Conservation (phyloP, 148 eudicot species). For the Vaccinium macrocarpon region DNA sequence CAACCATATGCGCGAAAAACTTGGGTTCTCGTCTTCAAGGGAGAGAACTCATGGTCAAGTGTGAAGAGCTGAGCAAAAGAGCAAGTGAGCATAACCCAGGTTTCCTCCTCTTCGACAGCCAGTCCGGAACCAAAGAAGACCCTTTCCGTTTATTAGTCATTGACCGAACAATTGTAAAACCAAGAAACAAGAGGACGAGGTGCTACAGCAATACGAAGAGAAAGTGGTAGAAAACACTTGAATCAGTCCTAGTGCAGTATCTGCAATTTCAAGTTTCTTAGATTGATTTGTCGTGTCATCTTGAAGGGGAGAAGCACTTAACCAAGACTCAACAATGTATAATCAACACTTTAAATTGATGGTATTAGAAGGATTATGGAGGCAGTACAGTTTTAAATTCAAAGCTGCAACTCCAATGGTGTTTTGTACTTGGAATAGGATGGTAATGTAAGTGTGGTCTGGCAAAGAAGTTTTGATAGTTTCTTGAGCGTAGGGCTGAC, state of each 20-base stretch:
- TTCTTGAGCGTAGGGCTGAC: not conserved
- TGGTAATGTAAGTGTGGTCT: not conserved
- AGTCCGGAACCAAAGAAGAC: conserved; percentile 1
- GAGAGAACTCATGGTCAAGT: not conserved
- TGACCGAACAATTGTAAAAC: not conserved
- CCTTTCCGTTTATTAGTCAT: no score
- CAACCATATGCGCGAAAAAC: not conserved
- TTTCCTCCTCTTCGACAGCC: not conserved
- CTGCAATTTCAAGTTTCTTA: conserved; percentile 2
- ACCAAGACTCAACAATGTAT: not conserved
- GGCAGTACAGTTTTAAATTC: not conserved
- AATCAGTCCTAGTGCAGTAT: not conserved
- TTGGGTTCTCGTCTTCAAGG: not conserved
- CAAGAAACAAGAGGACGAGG: not conserved
- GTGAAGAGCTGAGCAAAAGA: not conserved
- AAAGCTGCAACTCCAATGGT: not conserved
- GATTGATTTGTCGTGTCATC: not conserved
- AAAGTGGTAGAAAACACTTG: not conserved
- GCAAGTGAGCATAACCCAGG: no score
- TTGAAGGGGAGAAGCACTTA: conserved; percentile 8
- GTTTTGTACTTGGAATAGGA: not conserved
- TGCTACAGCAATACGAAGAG: not conserved
- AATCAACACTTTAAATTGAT: not conserved
- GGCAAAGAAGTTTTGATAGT: not conserved
- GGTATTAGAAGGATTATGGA: not conserved